phyloP scores from a whole-genome alignment of 495 filamentous ascomycete genomes.

The Chaetomidium leptoderma region DNA sequence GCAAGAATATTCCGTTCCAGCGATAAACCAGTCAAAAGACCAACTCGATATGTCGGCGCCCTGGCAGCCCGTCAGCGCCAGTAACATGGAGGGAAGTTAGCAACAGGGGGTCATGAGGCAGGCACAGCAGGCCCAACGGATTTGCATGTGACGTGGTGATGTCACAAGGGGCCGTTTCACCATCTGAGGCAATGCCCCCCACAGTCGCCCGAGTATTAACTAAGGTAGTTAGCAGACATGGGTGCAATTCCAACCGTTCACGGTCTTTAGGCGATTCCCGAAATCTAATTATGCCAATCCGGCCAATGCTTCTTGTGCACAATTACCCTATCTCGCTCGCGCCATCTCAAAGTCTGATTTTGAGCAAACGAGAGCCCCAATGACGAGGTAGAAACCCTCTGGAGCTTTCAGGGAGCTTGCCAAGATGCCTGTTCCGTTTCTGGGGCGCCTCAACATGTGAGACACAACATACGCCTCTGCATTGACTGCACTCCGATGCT shows the following conservation, averaged over 20 bases:
- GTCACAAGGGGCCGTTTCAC: constrained; percentile 13
- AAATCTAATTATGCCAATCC: too few species aligned
- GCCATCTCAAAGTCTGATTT: too few species aligned
- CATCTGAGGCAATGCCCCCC: not conserved
- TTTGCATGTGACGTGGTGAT: constrained; percentile 26
- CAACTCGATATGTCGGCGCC: too few species aligned
- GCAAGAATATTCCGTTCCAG: too few species aligned
- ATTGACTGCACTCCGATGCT: not conserved
- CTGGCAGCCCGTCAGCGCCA: not conserved
- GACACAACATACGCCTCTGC: constrained; percentile 18
- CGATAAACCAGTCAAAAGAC: too few species aligned
- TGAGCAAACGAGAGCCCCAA: constrained; percentile 3
- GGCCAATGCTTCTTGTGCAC: too few species aligned
- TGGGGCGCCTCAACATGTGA: constrained; percentile 74
- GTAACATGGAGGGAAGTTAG: too few species aligned
- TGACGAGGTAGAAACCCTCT: constrained; percentile 15
- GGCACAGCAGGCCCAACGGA: constrained; percentile 11
- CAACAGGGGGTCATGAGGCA: not conserved
- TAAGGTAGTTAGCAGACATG: not conserved
- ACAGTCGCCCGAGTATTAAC: too few species aligned
- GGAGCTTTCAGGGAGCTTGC: constrained; percentile 52
- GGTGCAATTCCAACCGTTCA: not conserved
- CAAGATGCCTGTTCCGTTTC: constrained; percentile 75
- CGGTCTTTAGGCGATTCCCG: too few species aligned
- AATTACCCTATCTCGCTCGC: too few species aligned